A percentile compares a stretch with the other conserved stretches of the same genome.
These are phyloP conservation scores for Clausena lansium DNA, from an alignment of 345 rosid species.

Conservation along the genomic window DNA sequence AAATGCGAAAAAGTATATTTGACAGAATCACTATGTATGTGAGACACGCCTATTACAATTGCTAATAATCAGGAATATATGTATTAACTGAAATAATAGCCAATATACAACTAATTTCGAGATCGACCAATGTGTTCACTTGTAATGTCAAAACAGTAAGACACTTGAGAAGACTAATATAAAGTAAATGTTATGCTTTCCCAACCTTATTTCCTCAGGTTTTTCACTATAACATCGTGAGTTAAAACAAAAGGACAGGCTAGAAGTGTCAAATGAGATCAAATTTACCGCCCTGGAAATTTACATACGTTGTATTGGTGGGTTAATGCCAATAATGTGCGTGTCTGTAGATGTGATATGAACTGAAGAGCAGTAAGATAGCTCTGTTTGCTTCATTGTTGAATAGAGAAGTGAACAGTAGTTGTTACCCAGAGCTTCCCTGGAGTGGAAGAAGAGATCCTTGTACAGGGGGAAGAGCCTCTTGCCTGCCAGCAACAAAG, in stretches of 20 bases:
- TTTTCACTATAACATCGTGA: slow-evolving; percentile 9
- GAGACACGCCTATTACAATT: slow-evolving; percentile 16
- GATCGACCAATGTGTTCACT: slow-evolving; percentile 7
- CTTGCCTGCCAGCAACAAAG: slow-evolving; percentile 65
- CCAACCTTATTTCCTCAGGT: slow-evolving; percentile 9
- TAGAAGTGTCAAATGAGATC: slow-evolving; percentile 17
- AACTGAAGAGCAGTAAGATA: slow-evolving; percentile 9
- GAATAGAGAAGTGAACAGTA: slow-evolving; percentile 5
- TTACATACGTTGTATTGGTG: slow-evolving; percentile 18
- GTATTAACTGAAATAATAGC: slow-evolving; percentile 19
- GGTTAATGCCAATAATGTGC: slow-evolving; percentile 3
- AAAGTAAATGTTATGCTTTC: slow-evolving; percentile 18
- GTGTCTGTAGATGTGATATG: not conserved
- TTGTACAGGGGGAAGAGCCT: slow-evolving; percentile 50
- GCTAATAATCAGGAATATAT: slow-evolving; percentile 6
- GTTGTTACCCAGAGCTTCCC: slow-evolving; percentile 26
- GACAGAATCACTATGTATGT: slow-evolving; percentile 19
- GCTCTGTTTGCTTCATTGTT: not conserved
- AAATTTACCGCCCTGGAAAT: slow-evolving; percentile 27
- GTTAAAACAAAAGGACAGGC: slow-evolving; percentile 4
- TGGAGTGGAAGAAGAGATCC: slow-evolving; percentile 52
- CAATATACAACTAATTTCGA: slow-evolving; percentile 20
- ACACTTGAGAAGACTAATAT: not conserved
- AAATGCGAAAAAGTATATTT: not conserved
- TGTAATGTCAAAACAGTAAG: not conserved